phyloP scores from a whole-genome alignment of 441 rosid species.

The Pelargonium citronellum region DNA sequence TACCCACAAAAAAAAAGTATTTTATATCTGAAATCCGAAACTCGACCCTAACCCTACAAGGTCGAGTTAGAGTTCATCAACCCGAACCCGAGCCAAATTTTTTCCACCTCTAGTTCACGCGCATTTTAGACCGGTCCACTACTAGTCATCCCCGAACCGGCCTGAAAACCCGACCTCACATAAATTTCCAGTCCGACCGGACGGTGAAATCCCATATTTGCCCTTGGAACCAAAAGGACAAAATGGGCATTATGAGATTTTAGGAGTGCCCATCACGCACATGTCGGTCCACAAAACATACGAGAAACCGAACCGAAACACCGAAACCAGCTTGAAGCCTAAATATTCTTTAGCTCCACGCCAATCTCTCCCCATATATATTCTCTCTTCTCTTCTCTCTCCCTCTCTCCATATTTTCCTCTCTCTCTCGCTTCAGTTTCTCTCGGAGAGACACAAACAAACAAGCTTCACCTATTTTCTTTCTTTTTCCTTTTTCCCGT shows the following conservation, averaged over 20 bases:
- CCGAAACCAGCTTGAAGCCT: not conserved
- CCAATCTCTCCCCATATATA: conserved; percentile 8
- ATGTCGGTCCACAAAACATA: not conserved
- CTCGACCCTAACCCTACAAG: no score
- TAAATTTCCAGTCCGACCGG: no score
- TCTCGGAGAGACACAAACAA: conserved; percentile 9
- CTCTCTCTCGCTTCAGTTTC: conserved; percentile 4
- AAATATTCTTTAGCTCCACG: conserved; percentile 8
- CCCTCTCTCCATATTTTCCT: conserved; percentile 7
- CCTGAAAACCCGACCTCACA: no score
- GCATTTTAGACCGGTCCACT: no score
- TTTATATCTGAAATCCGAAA: no score
- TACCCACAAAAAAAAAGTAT: no score
- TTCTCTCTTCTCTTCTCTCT: not conserved
- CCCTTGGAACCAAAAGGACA: not conserved
- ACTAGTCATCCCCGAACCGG: no score
- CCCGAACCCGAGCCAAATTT: no score
- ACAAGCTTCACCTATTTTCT: not conserved
- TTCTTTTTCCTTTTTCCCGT: not conserved
- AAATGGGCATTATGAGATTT: not conserved
- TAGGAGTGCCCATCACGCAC: conserved; percentile 5
- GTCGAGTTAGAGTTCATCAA: no score
- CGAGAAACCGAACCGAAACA: not conserved
- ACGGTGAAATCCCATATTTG: no score
- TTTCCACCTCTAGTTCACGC: no score